Base-by-base conservation (phyloP, 768 basidiomycete species). In the Rhodosporidiobolus sp. region DNA sequence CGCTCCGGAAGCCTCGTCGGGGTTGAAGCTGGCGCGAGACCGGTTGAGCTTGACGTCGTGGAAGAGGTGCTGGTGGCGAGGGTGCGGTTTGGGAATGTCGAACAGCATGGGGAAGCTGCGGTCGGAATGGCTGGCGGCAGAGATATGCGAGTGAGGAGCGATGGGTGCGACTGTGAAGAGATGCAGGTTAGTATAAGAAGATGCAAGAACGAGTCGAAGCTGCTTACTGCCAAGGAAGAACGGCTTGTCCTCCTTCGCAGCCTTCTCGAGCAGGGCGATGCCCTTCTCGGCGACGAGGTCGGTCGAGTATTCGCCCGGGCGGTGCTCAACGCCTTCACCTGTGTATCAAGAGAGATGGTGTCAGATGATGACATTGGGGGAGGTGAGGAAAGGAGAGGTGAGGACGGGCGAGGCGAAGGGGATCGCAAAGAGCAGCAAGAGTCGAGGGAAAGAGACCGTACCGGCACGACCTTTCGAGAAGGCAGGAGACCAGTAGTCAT, bases 211-310 rank as follows among this genome's bases (percentile, higher is more conserved):
- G 11, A 30, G 50, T 26, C 3, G 14, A 49, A 52, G n/a, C n/a
- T n/a, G n/a, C n/a, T 32, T 43, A 54, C 72, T 35, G 7, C 65
- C 74, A 12, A 75, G 17, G 60, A 77, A 76, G 72, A 77, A 77
- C 17, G 77, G 77, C 45, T 54, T 54, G 38, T 65, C 64, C 16
- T 46, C 26, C 8, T 61, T n/a, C 8, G 52, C 34, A 10, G 69
- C 74, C 26, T 71, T 24, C 4, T 73, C 70, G 3, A 77, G 56
- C n/a, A 55, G 60, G 6, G 16, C 62, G 26, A 73, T 34, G 4
- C 64, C 70, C 19, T 65, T 66, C 24, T 75, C 74, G 5, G 59
- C 57, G 28, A 76, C 70, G 8, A 65, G 26, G 22, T 76, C 74
- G 22, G 76, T 77, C 12, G 67, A 67, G 32, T 75, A 75, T 28